Percentiles rank a stretch among this genome's conserved stretches.
Conservation (phyloP, 768 basidiomycete species). For the Tulasnella sp. region DNA sequence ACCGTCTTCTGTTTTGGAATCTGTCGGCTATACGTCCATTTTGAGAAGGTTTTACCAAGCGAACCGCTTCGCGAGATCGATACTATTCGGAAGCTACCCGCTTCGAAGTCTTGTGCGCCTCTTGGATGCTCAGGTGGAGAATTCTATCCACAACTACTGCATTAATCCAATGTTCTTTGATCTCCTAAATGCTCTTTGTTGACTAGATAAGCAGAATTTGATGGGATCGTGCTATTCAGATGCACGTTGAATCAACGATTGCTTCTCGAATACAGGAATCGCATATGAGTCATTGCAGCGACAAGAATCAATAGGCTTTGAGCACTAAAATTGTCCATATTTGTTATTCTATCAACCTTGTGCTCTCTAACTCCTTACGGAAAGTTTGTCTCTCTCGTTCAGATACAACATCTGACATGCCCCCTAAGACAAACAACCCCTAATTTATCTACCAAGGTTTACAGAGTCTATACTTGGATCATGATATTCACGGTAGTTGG, state of each 20-base stretch:
- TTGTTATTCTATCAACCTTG: not conserved
- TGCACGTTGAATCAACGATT: not conserved
- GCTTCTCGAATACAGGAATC: not conserved
- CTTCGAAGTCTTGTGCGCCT: not conserved
- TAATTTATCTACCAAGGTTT: not conserved
- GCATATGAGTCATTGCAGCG: not conserved
- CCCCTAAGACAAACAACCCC: not conserved
- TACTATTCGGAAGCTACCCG: not conserved
- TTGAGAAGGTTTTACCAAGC: conserved; percentile 2
- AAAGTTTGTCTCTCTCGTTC: not conserved
- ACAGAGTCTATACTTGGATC: not conserved
- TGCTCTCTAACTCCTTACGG: not conserved
- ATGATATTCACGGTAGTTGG: not conserved
- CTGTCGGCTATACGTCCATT: not conserved
- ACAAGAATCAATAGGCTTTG: not conserved
- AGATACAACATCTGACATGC: not conserved
- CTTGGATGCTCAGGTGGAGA: conserved; percentile 1
- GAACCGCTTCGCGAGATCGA: not conserved
- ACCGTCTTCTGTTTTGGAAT: not conserved
- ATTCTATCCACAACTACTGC: not conserved
- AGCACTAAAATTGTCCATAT: too few relatives aligned
- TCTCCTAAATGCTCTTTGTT: not conserved
- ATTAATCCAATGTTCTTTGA: not conserved
- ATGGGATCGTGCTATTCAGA: not conserved
- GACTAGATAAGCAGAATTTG: not conserved